These are phyloP conservation scores for Gracilaria gracilis DNA, from an alignment of 23 red algal species.

Conservation along the genomic window DNA sequence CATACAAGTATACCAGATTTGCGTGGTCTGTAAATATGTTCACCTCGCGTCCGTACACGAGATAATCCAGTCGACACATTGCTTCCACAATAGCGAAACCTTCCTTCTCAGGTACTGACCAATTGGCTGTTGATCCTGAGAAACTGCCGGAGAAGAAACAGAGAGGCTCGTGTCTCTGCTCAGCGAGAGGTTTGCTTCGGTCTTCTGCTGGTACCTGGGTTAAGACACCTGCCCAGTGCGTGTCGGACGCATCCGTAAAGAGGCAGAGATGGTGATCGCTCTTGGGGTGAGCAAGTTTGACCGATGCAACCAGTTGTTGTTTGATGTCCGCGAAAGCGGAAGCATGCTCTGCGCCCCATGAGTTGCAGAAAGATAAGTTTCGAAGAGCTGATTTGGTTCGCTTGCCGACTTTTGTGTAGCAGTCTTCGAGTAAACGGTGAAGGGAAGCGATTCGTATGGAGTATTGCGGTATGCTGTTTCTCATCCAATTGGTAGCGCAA, in stretches of 20 bases:
- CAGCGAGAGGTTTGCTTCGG: not conserved
- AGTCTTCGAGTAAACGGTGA: constrained; percentile 10
- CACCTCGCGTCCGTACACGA: not conserved
- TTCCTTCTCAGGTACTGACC: constrained; percentile 39
- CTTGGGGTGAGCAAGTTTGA: constrained; percentile 20
- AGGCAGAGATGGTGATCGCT: not conserved
- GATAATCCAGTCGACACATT: constrained; percentile 11
- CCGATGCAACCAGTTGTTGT: not conserved
- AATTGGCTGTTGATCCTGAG: constrained; percentile 16
- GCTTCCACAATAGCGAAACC: constrained; percentile 38
- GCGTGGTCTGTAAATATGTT: constrained; percentile 35
- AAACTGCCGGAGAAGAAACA: constrained; percentile 36
- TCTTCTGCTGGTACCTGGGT: constrained; percentile 4
- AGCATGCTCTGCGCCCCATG: constrained; percentile 35
- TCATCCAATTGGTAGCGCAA: constrained; percentile 32
- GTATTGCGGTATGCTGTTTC: constrained; percentile 6
- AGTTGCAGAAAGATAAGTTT: not conserved
- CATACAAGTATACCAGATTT: constrained; percentile 39
- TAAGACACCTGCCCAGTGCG: constrained; percentile 7
- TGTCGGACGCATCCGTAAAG: constrained; percentile 35
- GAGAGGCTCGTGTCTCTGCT: constrained; percentile 5
- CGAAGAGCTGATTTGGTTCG: not conserved
- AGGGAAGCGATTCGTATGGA: constrained; percentile 12
- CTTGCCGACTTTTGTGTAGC: constrained; percentile 4
- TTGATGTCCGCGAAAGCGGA: constrained; percentile 23